Conservation (phyloP, 2,329 filamentous ascomycete species). For the Arthrobotrys conoides region DNA sequence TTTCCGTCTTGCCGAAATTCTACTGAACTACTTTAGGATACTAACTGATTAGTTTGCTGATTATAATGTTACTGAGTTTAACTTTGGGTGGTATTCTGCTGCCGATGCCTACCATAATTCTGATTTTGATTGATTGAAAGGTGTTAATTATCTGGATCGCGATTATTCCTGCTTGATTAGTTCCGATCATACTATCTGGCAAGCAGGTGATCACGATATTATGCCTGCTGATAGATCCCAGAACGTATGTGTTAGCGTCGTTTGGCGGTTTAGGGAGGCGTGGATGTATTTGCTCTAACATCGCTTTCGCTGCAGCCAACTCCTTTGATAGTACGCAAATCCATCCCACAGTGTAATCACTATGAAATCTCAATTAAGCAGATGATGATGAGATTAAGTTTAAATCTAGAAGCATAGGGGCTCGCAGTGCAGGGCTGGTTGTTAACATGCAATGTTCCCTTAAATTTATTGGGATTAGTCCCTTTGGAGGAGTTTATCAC, state of each 20-base stretch:
- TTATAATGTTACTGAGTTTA: slow-evolving; percentile 2
- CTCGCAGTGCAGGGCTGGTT: no score
- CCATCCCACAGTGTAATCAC: slow-evolving; percentile 17
- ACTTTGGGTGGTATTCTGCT: background rate
- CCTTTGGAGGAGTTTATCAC: no score
- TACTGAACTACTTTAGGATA: background rate
- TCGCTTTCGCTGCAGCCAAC: background rate
- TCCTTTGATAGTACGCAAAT: background rate
- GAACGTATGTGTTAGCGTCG: background rate
- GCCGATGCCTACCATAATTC: background rate
- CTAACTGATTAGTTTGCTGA: background rate
- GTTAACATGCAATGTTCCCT: no score
- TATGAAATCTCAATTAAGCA: background rate
- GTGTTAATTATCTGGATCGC: background rate
- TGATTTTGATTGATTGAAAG: background rate
- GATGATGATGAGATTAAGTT: background rate
- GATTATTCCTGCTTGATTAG: background rate
- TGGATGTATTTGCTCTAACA: slow-evolving; percentile 4
- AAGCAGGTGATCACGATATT: background rate
- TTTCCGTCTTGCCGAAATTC: background rate
- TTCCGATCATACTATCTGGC: background rate
- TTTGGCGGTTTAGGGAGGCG: background rate
- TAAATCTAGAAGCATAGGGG: background rate
- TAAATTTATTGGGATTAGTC: no score
- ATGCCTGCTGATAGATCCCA: background rate